Evolutionary conservation across 495 filamentous ascomycete genomes (phyloP), one percentile per base, ranked within the genome.

Genomic region (Peziza echinospora): DNA sequence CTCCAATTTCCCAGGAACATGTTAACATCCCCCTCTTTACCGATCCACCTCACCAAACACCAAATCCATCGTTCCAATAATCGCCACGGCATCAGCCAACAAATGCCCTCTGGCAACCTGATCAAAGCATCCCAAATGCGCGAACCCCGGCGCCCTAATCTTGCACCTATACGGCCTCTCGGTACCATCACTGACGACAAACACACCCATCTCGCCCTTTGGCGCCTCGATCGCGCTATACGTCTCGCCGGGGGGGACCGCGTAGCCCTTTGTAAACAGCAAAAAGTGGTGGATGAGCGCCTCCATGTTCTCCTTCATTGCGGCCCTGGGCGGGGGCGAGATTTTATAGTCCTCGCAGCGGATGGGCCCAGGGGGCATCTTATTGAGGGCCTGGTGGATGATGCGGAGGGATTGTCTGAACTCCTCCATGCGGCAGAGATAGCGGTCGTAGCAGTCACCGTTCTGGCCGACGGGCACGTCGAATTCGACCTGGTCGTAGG

Each of bases 281-380:
- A 99, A 67, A 72, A 99, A 99, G 70, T 99, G 89, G 65, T 99
- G 89, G 62, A 99, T 99, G 11, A 99, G 71, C 19, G 89, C 87
- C 64, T 99, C 89, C 91, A 99, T 99, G 66, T 99, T 78, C 72
- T 99, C 89, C 72, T 99, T 99, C 89, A 99, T 99, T 53, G 89
- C 91, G n/a, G 78, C 73, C 57, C 89, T 76, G 11, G 89, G 89
- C 30, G 89, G 89, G 7, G 89, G 89, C n/a, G 81, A 80, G 62
- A 99, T 76, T 72, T 97, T 97, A 72, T 94, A 97, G 66, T 97
- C 89, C 65, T 97, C 89, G 30, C 94, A 85, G 47, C 84, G 75
- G 57, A 96, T 73, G 21, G 89, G 87, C 21, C 89, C 89, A 25
- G 83, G 70, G 16, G 91, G 87, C 84, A 99, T 99, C 72, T 94